Percentiles rank a stretch among this genome's conserved stretches.
phyloP scores from a whole-genome alignment of 129 eudicot genomes.

The Pittosporum tobira region DNA sequence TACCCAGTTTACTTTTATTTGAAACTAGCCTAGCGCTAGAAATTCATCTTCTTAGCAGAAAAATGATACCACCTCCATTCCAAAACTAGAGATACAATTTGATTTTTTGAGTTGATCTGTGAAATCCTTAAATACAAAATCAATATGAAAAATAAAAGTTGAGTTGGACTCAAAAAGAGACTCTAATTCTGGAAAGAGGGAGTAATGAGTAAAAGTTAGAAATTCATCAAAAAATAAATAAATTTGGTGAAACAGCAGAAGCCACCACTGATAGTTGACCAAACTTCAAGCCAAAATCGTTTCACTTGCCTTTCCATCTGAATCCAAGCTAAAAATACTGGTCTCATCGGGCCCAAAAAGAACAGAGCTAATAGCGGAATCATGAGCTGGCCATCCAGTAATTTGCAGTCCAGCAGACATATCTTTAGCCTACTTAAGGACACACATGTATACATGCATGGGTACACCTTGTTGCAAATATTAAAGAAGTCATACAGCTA shows the following conservation, averaged over 20 bases:
- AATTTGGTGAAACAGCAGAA: neutral
- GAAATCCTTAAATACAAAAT: no score
- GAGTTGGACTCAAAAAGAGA: no score
- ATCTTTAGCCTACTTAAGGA: conserved; percentile 62
- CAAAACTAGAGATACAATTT: no score
- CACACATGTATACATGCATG: neutral
- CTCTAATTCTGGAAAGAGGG: no score
- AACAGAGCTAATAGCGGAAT: conserved; percentile 85
- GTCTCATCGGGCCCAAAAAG: conserved; percentile 94
- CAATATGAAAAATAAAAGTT: no score
- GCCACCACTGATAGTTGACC: conserved; percentile 3
- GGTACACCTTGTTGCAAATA: neutral
- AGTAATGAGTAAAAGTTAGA: no score
- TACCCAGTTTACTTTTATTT: no score
- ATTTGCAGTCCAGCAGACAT: conserved; percentile 97
- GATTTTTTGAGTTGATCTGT: no score
- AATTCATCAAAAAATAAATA: neutral
- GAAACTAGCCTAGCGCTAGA: no score
- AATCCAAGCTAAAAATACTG: conserved; percentile 88
- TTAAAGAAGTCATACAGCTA: conserved; percentile 2
- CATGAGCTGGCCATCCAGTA: conserved; percentile 99
- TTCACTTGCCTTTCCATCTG: conserved; percentile 75
- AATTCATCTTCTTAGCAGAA: neutral
- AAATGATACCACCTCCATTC: no score
- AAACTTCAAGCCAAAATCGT: conserved; percentile 5